Base-by-base conservation (phyloP, 2,329 filamentous ascomycete species). In the Ophiostoma sp. region DNA sequence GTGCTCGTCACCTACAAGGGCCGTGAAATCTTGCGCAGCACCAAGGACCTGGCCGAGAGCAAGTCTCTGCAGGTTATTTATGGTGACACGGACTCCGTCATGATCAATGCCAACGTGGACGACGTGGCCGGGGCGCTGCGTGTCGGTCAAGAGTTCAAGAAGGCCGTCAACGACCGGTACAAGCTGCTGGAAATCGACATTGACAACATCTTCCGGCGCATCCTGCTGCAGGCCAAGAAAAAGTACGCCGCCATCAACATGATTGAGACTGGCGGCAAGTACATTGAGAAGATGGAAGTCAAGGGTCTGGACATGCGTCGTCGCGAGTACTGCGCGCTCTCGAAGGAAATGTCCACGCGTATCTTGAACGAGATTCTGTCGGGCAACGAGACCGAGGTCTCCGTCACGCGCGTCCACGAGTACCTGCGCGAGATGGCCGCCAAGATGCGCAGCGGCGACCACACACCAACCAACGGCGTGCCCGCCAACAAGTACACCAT, bases 31-130 rank as follows among this genome's bases (percentile, higher is more conserved):
- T 86, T 99, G 74, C 90, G 93, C 76, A 97, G 93, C 80, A 99
- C 96, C 73, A 99, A 98, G 82, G 95, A 97, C 71, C 88, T 99
- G 75, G 96, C 96, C 11, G 96, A 99, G 83, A 93, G 90, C 78
- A 95, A 93, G 77, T 91, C 94, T 74, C 88, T 99, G 39, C 93
- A 96, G 79, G 96, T 99, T 81, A 98, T 99, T 76, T 99, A 99
- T 78, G 96, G 96, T 84, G 96, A 99, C 83, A 99, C 96, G 15
- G 96, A 99, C 83, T 99, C 96, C 9, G 96, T 99, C 83, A 99
- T 99, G 96, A 98, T 99, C 85, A 99, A 99, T 80, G 97, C 96
- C 76, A 98, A 98, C 79, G 94, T 96, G 72, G 93, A 98, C 82
- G 97, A 93, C 77, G 92, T 98, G 39, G 90, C 93, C 42, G 94